Conservation (phyloP, 768 basidiomycete genomes). For the Leccinum ochraceum region DNA sequence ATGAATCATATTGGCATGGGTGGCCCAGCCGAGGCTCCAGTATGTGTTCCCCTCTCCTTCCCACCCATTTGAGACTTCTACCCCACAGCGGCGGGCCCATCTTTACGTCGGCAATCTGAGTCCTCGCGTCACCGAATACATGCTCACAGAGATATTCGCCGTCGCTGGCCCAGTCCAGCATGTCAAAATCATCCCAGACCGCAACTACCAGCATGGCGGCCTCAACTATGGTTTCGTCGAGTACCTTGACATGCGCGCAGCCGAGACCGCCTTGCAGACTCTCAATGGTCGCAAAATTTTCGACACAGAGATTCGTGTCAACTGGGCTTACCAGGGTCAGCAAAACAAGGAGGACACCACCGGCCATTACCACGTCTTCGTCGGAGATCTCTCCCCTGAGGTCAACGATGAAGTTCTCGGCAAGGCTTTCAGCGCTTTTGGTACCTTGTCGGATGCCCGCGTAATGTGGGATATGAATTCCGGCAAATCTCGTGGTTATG, state of each 20-base stretch:
- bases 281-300: slow-evolving; percentile 99
- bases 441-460: slow-evolving; percentile 93
- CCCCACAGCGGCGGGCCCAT: slow-evolving; percentile 81
- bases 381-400: slow-evolving; percentile 99
- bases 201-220: slow-evolving; percentile 98
- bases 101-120: slow-evolving; percentile 98
- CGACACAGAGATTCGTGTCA: slow-evolving; percentile 98
- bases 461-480: slow-evolving; percentile 99
- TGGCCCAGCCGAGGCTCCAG: slow-evolving; percentile 73
- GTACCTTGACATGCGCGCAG: slow-evolving; percentile 97
- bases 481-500: slow-evolving; percentile 96
- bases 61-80: slow-evolving; percentile 3
- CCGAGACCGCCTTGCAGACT: slow-evolving; percentile 98
- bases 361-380: slow-evolving; percentile 97
- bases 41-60: slow-evolving; percentile 38
- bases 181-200: slow-evolving; percentile 99
- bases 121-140: slow-evolving; percentile 97
- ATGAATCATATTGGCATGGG: slow-evolving; percentile 77
- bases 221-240: slow-evolving; percentile 99
- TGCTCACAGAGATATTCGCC: slow-evolving; percentile 97
- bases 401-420: slow-evolving; percentile 96
- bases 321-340: slow-evolving; percentile 99
- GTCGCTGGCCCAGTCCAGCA: slow-evolving; percentile 97
- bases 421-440: slow-evolving; percentile 97
- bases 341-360: slow-evolving; percentile 99